A percentile compares a stretch with the other conserved stretches of the same genome.
Conservation (phyloP, 345 rosid genomes). For the Brassica nigra region DNA sequence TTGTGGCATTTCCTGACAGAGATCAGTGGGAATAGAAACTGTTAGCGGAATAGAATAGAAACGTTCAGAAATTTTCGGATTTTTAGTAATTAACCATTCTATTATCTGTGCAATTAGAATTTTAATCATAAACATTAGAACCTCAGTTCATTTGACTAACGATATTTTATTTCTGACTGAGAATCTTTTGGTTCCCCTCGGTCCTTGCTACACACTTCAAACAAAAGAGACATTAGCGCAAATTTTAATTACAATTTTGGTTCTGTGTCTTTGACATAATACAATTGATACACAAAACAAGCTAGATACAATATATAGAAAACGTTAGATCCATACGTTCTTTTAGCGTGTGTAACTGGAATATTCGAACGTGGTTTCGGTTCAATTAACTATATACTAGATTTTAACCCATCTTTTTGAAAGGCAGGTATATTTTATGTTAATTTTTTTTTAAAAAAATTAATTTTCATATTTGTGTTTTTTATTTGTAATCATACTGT, state of each 20-base stretch:
- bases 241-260: not conserved
- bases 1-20: constrained; percentile 46
- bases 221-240: not conserved
- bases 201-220: not conserved
- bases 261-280: too few relatives aligned
- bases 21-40: constrained; percentile 76
- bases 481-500: too few relatives aligned
- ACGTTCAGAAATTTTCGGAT: constrained; percentile 17
- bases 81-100: constrained; percentile 24
- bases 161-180: not conserved
- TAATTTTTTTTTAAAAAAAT: too few relatives aligned
- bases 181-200: constrained; percentile 14
- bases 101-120: constrained; percentile 6
- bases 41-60: constrained; percentile 79
- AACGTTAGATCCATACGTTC: not conserved
- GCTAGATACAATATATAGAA: not conserved
- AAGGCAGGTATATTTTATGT: too few relatives aligned
- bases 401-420: too few relatives aligned
- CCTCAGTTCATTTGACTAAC: constrained; percentile 8
- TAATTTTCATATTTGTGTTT: too few relatives aligned
- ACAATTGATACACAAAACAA: too few relatives aligned
- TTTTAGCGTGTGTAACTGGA: not conserved
- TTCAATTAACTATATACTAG: not conserved
- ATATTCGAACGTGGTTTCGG: not conserved
- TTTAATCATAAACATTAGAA: constrained; percentile 28